Evolutionary conservation across 1,284 basidiomycete genomes (phyloP), one percentile per base, ranked within the genome.

Genomic region (Peniophora sp.): DNA sequence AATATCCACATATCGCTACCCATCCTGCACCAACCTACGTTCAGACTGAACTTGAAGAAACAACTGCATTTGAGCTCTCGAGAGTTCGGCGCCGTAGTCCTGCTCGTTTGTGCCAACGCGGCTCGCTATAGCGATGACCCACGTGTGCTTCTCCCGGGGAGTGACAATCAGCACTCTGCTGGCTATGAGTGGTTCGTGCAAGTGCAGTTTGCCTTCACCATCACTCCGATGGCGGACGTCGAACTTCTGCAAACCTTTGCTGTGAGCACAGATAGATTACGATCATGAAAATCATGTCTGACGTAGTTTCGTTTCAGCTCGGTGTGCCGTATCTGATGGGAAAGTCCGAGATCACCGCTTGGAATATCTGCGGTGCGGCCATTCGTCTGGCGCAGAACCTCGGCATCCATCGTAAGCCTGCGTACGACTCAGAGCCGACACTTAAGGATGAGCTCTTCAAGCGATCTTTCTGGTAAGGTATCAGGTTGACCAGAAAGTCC

Each of bases 241-340:
- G 6, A 24, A 10, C 9, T 20, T 17, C 39, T 52, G 9, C 51
- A 52, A 42, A 15, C 24, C 9, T 49, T 43, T 17, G n/a, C 20
- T 2, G 51, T 52, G 27, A 45, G 51, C 24, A 6, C 44, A 3
- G 64, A 79, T 48, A 64, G n/a, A 45, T 66, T 73, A 12, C 78
- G 80, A 0, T 77, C 83, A 5, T 76, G 73, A 48, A 63, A 91
- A n/a, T 83, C 78, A 54, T 87, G 90, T 61, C 68, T 92, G n/a
- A 87, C 90, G 9, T 17, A 15, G 6, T 63, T 34, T 32, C 32
- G 14, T 24, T 9, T 35, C 41, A 52, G 51, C 48, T 52, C 11
- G 37, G 36, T 10, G 34, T 24, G 3, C 10, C 42, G 23, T 60
- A 58, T 51, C 24, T 58, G 20, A 62, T 66, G 48, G 68, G 70